A percentile compares a stretch with the other conserved stretches of the same genome.
phyloP scores from a whole-genome alignment of 2,329 filamentous ascomycete species.

The Epichloe gansuensis region DNA sequence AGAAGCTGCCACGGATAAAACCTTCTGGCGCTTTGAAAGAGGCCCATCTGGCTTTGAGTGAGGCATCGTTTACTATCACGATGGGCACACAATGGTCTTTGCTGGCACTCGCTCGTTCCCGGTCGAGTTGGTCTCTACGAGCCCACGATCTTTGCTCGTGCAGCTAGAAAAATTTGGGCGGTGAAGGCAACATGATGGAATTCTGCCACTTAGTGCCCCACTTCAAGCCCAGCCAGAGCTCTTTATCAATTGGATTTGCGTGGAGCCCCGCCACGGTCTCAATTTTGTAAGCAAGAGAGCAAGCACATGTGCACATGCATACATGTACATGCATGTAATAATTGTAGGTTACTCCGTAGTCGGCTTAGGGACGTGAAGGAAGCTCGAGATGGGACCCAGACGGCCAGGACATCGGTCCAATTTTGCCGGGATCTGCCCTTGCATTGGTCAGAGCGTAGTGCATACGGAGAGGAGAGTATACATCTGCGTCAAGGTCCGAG shows the following conservation, averaged over 20 bases:
- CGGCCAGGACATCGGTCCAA: too few species aligned
- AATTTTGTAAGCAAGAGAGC: background rate
- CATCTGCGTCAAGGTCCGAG: too few species aligned
- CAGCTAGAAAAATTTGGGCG: slow-evolving; percentile 15
- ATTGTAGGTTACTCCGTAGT: too few species aligned
- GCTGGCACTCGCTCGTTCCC: background rate
- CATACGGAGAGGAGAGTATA: too few species aligned
- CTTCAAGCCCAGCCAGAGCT: background rate
- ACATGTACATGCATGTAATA: too few species aligned
- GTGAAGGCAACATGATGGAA: slow-evolving; percentile 10
- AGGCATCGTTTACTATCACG: slow-evolving; percentile 31
- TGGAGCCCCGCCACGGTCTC: background rate
- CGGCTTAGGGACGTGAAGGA: too few species aligned
- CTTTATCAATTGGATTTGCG: background rate
- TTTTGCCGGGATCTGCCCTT: too few species aligned
- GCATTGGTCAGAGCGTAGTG: background rate
- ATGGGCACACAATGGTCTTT: background rate
- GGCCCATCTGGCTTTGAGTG: slow-evolving; percentile 48
- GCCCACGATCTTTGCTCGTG: too few species aligned
- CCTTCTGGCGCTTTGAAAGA: slow-evolving; percentile 66
- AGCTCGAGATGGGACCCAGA: too few species aligned
- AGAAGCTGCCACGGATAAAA: slow-evolving; percentile 28
- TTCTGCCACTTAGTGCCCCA: slow-evolving; percentile 11
- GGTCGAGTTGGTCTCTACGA: background rate
- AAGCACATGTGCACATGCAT: slow-evolving; percentile 1